Conservation (phyloP, 129 eudicot genomes). For the Erigeron canadensis region DNA sequence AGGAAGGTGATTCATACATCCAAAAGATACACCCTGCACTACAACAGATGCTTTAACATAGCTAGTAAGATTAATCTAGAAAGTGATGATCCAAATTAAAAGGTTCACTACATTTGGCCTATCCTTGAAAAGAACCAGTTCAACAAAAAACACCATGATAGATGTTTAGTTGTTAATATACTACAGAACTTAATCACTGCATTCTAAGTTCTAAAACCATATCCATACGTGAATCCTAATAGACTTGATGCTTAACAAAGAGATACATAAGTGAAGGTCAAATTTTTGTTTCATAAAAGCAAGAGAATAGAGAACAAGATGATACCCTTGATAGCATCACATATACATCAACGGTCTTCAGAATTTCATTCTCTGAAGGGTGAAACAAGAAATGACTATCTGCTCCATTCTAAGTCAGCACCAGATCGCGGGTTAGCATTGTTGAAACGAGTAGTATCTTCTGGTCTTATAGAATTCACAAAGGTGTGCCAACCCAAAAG, state of each 20-base stretch:
- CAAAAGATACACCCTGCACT: too few species aligned
- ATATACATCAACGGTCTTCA: conserved; percentile 5
- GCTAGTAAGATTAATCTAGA: too few species aligned
- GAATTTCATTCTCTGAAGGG: not conserved
- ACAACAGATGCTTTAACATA: too few species aligned
- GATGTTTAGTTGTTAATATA: too few species aligned
- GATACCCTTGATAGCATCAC: conserved; percentile 8
- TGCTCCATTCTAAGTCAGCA: conserved; percentile 80
- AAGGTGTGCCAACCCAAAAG: conserved; percentile 80
- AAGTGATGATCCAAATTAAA: too few species aligned
- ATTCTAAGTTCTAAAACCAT: not conserved
- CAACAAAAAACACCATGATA: too few species aligned
- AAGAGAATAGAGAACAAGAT: conserved; percentile 18
- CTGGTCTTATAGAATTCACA: conserved; percentile 57
- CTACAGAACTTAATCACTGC: not conserved
- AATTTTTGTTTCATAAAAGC: conserved; percentile 13
- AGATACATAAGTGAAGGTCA: conserved; percentile 7
- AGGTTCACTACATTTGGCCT: too few species aligned
- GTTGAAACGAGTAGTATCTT: conserved; percentile 47
- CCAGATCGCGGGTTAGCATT: conserved; percentile 51
- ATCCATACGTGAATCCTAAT: conserved; percentile 7
- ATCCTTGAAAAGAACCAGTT: too few species aligned
- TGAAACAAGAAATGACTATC: conserved; percentile 43
- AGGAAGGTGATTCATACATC: too few species aligned
- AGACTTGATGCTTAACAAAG: conserved; percentile 3